A percentile compares a stretch with the other conserved stretches of the same genome.
phyloP scores from a whole-genome alignment of 805 yeast species.

The Ogataea corticis region DNA sequence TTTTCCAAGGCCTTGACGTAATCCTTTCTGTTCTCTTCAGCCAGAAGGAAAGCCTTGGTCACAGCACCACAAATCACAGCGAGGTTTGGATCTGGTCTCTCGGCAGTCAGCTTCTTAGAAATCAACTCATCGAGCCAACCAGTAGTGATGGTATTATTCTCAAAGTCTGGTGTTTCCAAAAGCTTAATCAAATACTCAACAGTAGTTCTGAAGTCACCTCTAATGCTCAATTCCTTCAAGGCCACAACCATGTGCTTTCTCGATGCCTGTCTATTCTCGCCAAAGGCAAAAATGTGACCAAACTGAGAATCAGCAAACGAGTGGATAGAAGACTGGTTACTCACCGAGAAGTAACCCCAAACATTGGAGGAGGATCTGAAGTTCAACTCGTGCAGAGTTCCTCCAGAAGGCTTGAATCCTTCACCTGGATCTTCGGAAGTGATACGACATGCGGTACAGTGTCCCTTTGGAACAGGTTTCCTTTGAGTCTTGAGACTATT shows the following conservation, averaged over 20 bases:
- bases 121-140: constrained; percentile 99
- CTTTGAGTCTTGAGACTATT: constrained; percentile 78
- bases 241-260: constrained; percentile 99
- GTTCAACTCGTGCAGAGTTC: constrained; percentile 92
- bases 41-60: constrained; percentile 84
- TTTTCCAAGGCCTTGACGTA: constrained; percentile 80
- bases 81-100: constrained; percentile 87
- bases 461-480: constrained; percentile 95
- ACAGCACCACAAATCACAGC: constrained; percentile 98
- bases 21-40: constrained; percentile 67
- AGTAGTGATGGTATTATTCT: constrained; percentile 93
- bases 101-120: constrained; percentile 90
- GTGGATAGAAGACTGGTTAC: constrained; percentile 95
- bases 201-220: constrained; percentile 98
- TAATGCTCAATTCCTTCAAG: constrained; percentile 88
- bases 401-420: constrained; percentile 98
- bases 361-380: constrained; percentile 97
- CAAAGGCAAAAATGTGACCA: constrained; percentile 98
- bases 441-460: constrained; percentile 98
- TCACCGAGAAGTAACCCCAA: constrained; percentile 99
- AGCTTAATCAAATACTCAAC: constrained; percentile 95
- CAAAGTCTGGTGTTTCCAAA: constrained; percentile 94
- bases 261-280: constrained; percentile 96
- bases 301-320: constrained; percentile 98
- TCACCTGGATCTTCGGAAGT: constrained; percentile 99